Base-by-base conservation (phyloP, 805 yeast genomes). In the Hanseniaspora guilliermondii region DNA sequence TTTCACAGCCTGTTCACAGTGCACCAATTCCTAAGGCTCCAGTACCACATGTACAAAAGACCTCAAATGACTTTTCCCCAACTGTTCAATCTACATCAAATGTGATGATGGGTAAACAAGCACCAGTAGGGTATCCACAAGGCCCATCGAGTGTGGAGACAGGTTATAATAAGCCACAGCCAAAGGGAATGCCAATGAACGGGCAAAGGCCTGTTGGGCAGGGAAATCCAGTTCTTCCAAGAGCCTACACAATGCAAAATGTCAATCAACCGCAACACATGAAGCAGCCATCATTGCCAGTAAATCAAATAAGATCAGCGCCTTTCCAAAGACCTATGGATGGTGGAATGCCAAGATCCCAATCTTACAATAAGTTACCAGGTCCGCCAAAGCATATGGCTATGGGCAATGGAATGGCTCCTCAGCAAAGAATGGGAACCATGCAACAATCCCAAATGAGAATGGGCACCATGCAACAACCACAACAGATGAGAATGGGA, bases 161-260 rank as follows among this genome's bases (percentile, higher is more conserved):
- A 42, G 35, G 35, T n/a, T n/a, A 42, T 42, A 35, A n/a, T 6
- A 44, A 44, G 25, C 47, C 47, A 32, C 37, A 17, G 19, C 47
- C 47, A 17, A 30, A 44, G 25, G 47, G 47, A 32, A 44, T 44
- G 37, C 47, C 47, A 4, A 30, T 30, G 33, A 27, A 17, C n/a
- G 47, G 47, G 14, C 48, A 42, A 39, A 39, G 42, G 35, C 44
- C 47, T 11, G 14, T 17, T 16, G 33, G 32, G 4, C 48, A 42
- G 14, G 44, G 38, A 19, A 37, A 36, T 19, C 38, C 45, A 7
- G 38, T 27, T 27, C 24, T 52, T 11, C 56, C 56, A 35, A 45
- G 56, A 33, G 56, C 56, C 16, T 46, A 44, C 30, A 53, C 50
- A 3, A 53, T 53, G 56, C 49, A 46, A 33, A 53, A 53, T 39